A percentile compares a stretch with the other conserved stretches of the same genome.
Evolutionary conservation across 768 basidiomycete genomes (phyloP).

Genomic region (Boletus subparvulus): DNA sequence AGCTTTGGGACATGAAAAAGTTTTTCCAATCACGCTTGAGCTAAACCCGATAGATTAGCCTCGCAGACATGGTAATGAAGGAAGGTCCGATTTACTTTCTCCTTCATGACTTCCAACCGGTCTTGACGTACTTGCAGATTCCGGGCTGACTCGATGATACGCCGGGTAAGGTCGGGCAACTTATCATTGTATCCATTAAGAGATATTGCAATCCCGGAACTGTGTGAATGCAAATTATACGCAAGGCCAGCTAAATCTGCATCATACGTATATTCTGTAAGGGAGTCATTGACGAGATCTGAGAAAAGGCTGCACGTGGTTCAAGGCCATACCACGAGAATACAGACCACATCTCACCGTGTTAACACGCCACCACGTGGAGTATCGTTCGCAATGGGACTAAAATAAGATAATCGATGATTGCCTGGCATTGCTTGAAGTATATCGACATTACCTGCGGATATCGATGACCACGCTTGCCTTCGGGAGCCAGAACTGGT

Average conservation of each 20-base stretch:
- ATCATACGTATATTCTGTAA: slow-evolving; percentile 89
- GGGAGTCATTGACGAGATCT: slow-evolving; percentile 83
- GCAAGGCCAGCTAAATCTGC: slow-evolving; percentile 87
- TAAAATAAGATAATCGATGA: slow-evolving; percentile 25
- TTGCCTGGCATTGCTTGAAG: not conserved
- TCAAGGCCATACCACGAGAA: not conserved
- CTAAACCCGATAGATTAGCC: slow-evolving; percentile 37
- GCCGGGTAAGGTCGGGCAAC: slow-evolving; percentile 66
- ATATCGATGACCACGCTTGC: slow-evolving; percentile 76
- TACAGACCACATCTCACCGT: slow-evolving; percentile 42
- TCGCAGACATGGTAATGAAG: not conserved
- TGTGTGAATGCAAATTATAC: slow-evolving; percentile 64
- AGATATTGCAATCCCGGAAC: slow-evolving; percentile 64
- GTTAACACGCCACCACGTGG: slow-evolving; percentile 74
- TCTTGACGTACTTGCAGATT: slow-evolving; percentile 63
- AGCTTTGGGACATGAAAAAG: slow-evolving; percentile 83
- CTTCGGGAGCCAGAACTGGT: slow-evolving; percentile 93
- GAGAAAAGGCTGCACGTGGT: slow-evolving; percentile 59
- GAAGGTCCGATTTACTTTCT: slow-evolving; percentile 55
- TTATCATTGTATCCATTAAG: slow-evolving; percentile 93
- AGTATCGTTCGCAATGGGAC: slow-evolving; percentile 58
- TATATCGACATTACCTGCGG: slow-evolving; percentile 51
- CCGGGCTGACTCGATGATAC: slow-evolving; percentile 70
- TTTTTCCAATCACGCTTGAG: slow-evolving; percentile 79
- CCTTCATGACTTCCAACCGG: slow-evolving; percentile 77